Percentiles rank a stretch among this genome's conserved stretches.
Conservation (phyloP, 257 asterid genomes). For the Scutellaria minor region DNA sequence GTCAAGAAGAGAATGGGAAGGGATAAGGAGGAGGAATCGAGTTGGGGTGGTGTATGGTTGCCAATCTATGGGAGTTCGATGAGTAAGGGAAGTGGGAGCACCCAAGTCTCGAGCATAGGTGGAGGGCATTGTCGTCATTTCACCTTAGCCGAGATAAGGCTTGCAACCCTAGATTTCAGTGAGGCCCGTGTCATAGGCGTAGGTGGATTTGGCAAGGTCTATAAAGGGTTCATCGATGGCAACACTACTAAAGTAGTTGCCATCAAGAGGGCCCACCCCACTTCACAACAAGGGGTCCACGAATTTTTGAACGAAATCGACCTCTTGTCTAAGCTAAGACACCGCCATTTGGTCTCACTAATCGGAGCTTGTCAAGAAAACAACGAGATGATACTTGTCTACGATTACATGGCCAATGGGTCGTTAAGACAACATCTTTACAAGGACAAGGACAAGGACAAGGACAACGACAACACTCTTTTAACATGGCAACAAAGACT, state of each 20-base stretch:
- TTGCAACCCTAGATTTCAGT: constrained; percentile 56
- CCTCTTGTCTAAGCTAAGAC: constrained; percentile 77
- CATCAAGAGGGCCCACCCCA: constrained; percentile 65
- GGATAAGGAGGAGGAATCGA: constrained; percentile 11
- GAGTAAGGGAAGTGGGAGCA: constrained; percentile 44
- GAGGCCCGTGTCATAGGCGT: constrained; percentile 72
- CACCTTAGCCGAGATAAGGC: constrained; percentile 60
- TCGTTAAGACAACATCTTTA: constrained; percentile 77
- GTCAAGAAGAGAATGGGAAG: constrained; percentile 21
- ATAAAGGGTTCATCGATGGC: constrained; percentile 62
- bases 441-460: constrained; percentile 28
- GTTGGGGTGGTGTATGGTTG: constrained; percentile 45
- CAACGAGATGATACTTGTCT: constrained; percentile 77
- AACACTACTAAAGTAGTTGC: constrained; percentile 49
- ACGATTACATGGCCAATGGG: constrained; percentile 86
- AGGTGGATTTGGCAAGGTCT: constrained; percentile 90
- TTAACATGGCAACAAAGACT: constrained; percentile 67
- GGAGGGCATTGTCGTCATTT: constrained; percentile 68
- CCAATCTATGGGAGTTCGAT: constrained; percentile 51
- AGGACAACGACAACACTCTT: constrained; percentile 25
- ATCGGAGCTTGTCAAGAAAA: constrained; percentile 83
- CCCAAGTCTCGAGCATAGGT: constrained; percentile 45
- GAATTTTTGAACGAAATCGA: constrained; percentile 82
- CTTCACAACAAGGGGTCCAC: constrained; percentile 69
- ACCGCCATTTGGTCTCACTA: constrained; percentile 71